phyloP scores from a whole-genome alignment of 1,139 yeast genomes.

The Lizanozyma gosingica region DNA sequence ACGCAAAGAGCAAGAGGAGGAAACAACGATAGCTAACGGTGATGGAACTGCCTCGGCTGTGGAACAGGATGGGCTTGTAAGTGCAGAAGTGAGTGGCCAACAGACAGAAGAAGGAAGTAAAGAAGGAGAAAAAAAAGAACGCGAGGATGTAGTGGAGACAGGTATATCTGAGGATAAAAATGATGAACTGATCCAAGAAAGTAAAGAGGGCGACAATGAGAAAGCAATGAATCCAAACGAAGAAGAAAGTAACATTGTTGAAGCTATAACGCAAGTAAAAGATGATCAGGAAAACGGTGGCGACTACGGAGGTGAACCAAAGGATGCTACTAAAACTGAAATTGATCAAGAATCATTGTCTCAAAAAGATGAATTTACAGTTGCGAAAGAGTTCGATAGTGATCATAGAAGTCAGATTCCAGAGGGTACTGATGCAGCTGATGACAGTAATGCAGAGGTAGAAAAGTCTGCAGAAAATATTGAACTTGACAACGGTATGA shows the following conservation, averaged over 20 bases:
- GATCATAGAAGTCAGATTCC: no score
- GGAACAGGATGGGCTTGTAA: no score
- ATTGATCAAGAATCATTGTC: no score
- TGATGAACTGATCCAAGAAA: conserved; percentile 6
- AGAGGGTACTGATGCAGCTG: conserved; percentile 4
- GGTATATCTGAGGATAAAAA: conserved; percentile 12
- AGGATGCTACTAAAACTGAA: conserved; percentile 1
- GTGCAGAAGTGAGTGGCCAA: no score
- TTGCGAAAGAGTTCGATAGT: no score
- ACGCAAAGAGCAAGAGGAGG: neutral
- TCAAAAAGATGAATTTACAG: no score
- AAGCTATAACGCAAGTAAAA: conserved; percentile 3
- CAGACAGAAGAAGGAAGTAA: conserved; percentile 11
- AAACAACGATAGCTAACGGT: neutral
- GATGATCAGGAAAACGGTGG: neutral
- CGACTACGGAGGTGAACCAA: neutral
- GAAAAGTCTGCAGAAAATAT: conserved; percentile 2
- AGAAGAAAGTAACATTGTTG: conserved; percentile 2
- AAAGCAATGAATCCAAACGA: conserved; percentile 1
- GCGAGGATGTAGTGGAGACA: conserved; percentile 4
- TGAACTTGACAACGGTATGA: neutral
- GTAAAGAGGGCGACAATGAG: conserved; percentile 1
- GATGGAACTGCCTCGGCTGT: no score
- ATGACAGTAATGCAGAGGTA: conserved; percentile 5
- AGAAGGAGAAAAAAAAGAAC: conserved; percentile 15